Base-by-base conservation (phyloP, 768 basidiomycete genomes). In the Calocera cornea region DNA sequence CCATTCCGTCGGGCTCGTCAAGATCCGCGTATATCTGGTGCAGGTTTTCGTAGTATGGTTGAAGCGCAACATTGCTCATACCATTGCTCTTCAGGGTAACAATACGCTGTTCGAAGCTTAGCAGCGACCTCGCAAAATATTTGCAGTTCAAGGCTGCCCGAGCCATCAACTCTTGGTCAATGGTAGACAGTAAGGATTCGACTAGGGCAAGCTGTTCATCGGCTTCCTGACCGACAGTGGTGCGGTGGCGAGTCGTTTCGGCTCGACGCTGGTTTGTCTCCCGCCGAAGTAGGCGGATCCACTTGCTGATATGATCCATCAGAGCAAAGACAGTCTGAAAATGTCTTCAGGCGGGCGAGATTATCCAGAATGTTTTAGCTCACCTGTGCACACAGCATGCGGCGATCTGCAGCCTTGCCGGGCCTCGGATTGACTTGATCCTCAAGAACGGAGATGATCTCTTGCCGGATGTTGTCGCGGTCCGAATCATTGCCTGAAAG, bases 1-100 rank as follows among this genome's bases (percentile, higher is more conserved):
- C 95, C 97, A 99, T 99, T 17, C 97, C 97, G 77, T 99, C 97
- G 0, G 97, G 97, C 76, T 99, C 94, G 75, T 99, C 93, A 7
- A 99, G 81, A 67, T 94, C 85, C 14, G 95, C 88, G 75, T 99
- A 99, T 69, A 98, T 95, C 76, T 97, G 88, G 72, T 99, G 97
- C 7, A 99, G 79, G 19, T 86, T 85, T 72, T 98, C 97, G 74
- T 92, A 97, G 73, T 90, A 84, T 19, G 78, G 78, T 64, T 90
- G 81, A 1, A 92, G 78, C 36, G 88, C 83, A 3, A 74, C 72
- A 69, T 79, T 78, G 33, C 77, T 71, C 76, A 78, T 71, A 29
- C 70, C 70, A 22, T 76, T 73, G 40, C 78, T 72, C 31, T 76
- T 75, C 44, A 88, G 78, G 2, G 80, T 78, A 33, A 86, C 74